A percentile compares a stretch with the other conserved stretches of the same genome.
These are phyloP conservation scores for Neopestalotiopsis rosae DNA, from an alignment of 2,329 filamentous ascomycete genomes.

Conservation along the genomic window DNA sequence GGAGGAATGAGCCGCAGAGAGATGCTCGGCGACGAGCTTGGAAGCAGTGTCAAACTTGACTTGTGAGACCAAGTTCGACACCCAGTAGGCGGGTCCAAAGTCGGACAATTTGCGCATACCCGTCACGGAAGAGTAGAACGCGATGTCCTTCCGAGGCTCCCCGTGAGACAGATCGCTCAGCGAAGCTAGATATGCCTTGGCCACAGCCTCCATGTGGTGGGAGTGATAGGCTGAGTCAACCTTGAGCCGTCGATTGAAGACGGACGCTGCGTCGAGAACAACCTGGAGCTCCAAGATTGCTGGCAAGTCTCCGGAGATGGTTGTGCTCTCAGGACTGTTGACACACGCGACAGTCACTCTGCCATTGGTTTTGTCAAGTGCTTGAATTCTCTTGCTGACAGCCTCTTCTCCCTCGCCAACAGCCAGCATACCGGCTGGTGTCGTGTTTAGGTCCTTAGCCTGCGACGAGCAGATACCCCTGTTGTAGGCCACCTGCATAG, in stretches of 20 bases:
- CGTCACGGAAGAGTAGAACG: background rate
- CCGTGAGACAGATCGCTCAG: background rate
- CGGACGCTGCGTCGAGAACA: background rate
- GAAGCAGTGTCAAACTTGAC: background rate
- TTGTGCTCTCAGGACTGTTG: slow-evolving; percentile 37
- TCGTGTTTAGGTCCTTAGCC: background rate
- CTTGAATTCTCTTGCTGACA: too few relatives aligned
- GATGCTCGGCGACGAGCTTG: background rate
- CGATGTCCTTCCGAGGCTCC: too few relatives aligned
- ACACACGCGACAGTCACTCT: slow-evolving; percentile 27
- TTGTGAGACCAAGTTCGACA: background rate
- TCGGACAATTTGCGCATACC: background rate
- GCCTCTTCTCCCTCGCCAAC: background rate
- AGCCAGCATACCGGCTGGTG: background rate
- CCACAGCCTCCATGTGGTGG: slow-evolving; percentile 6
- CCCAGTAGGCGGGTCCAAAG: background rate
- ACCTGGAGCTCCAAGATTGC: background rate
- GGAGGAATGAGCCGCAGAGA: background rate
- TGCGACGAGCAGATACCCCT: background rate
- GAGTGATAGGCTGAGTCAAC: slow-evolving; percentile 14
- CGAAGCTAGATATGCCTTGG: background rate
- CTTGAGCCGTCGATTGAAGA: background rate
- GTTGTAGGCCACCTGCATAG: slow-evolving; percentile 1
- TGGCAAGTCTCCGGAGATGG: slow-evolving; percentile 32
- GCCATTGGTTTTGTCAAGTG: background rate